These are phyloP conservation scores for Gentiana dahurica DNA, from an alignment of 257 asterid species.

Conservation along the genomic window DNA sequence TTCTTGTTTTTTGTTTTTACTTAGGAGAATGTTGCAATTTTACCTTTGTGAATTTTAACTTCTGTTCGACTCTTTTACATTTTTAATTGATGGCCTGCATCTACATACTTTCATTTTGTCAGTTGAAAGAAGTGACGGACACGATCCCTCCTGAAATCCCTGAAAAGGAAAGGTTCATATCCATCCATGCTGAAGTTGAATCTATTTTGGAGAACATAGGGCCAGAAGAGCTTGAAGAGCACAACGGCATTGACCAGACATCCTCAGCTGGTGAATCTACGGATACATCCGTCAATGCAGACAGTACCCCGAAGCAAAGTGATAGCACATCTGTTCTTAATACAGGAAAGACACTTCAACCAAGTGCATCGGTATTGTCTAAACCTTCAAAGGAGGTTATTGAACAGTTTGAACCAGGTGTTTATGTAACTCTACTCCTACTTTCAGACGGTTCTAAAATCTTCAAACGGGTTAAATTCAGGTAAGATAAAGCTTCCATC, in stretches of 20 bases:
- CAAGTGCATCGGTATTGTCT: slow-evolving; percentile 26
- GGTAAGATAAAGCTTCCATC: slow-evolving; percentile 27
- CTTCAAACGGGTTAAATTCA: slow-evolving; percentile 77
- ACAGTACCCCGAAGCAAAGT: slow-evolving; percentile 21
- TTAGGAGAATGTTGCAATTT: no score
- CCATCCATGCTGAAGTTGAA: slow-evolving; percentile 41
- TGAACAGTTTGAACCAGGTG: slow-evolving; percentile 96
- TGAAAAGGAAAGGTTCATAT: slow-evolving; percentile 37
- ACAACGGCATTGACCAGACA: slow-evolving; percentile 16
- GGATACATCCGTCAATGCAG: slow-evolving; percentile 15
- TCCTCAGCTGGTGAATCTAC: slow-evolving; percentile 11
- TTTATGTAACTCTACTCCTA: slow-evolving; percentile 56
- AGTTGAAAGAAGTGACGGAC: slow-evolving; percentile 63
- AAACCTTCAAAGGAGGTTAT: slow-evolving; percentile 39
- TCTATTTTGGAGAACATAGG: slow-evolving; percentile 33
- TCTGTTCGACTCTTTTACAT: neutral
- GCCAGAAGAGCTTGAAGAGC: slow-evolving; percentile 26
- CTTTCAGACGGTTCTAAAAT: slow-evolving; percentile 58
- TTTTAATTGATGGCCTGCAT: neutral
- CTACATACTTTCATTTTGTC: slow-evolving; percentile 10
- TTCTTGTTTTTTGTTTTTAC: no score
- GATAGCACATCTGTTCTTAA: slow-evolving; percentile 32
- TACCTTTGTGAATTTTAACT: no score
- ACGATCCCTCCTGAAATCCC: slow-evolving; percentile 56
- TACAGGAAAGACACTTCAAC: slow-evolving; percentile 17